These are phyloP conservation scores for Xylaria sp. DNA, from an alignment of 2,329 filamentous ascomycete genomes.

Conservation along the genomic window DNA sequence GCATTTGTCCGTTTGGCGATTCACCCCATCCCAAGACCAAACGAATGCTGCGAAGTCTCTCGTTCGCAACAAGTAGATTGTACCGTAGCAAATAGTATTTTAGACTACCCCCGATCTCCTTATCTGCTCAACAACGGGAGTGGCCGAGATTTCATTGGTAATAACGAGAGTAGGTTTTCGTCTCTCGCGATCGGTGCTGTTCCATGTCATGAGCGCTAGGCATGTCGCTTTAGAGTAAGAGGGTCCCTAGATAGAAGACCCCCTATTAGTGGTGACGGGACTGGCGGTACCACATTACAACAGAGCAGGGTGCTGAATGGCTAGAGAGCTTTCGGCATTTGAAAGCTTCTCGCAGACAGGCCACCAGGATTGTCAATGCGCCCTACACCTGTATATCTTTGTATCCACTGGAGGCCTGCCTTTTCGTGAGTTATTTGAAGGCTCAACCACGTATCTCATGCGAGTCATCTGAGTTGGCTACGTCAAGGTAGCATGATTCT, in stretches of 20 bases:
- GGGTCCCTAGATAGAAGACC: constrained; percentile 28
- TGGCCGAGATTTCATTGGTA: constrained; percentile 29
- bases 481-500: constrained; percentile 34
- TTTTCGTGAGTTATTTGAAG: constrained; percentile 21
- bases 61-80: constrained; percentile 8
- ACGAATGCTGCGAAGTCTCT: constrained; percentile 6
- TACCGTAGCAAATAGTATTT: constrained; percentile 27
- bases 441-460: constrained; percentile 38
- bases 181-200: constrained; percentile 26
- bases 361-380: constrained; percentile 11
- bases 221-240: constrained; percentile 18
- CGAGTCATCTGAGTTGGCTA: constrained; percentile 30
- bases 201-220: constrained; percentile 11
- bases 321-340: constrained; percentile 43
- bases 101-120: constrained; percentile 7
- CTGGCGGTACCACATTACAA: constrained; percentile 47
- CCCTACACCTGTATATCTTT: constrained; percentile 29
- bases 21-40: constrained; percentile 12
- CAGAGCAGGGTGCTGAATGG: constrained; percentile 39
- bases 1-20: constrained; percentile 13
- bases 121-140: constrained; percentile 18
- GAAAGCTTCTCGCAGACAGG: constrained; percentile 25
- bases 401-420: constrained; percentile 13
- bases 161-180: constrained; percentile 22
- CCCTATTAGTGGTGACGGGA: constrained; percentile 38